phyloP scores from a whole-genome alignment of 2,329 filamentous ascomycete genomes.

The Paecilomyces fulvus region DNA sequence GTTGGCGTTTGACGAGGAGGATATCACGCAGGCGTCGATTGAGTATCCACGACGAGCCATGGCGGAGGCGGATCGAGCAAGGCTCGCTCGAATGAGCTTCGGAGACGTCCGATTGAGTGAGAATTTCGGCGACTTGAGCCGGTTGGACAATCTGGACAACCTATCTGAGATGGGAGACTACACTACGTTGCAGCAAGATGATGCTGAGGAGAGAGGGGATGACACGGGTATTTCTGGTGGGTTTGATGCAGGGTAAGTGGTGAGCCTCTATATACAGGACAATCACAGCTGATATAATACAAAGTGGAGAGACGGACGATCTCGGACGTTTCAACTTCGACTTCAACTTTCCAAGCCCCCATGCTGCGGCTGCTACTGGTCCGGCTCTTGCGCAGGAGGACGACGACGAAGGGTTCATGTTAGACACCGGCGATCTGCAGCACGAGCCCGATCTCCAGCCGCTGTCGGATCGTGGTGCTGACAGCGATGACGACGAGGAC shows the following conservation, averaged over 20 bases:
- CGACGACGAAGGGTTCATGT: slow-evolving; percentile 28
- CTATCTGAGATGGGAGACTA: slow-evolving; percentile 26
- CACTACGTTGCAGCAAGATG: slow-evolving; percentile 26
- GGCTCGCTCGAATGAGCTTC: slow-evolving; percentile 36
- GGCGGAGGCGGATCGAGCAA: slow-evolving; percentile 27
- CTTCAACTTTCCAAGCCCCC: slow-evolving; percentile 33
- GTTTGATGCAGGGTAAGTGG: slow-evolving; percentile 30
- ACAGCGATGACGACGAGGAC: slow-evolving; percentile 9
- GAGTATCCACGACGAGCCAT: slow-evolving; percentile 37
- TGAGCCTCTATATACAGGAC: slow-evolving; percentile 2
- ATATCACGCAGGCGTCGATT: slow-evolving; percentile 33
- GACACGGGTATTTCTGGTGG: slow-evolving; percentile 29
- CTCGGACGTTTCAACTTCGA: slow-evolving; percentile 34
- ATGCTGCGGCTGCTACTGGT: slow-evolving; percentile 17
- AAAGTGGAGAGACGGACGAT: slow-evolving; percentile 37
- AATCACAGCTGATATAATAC: slow-evolving; percentile 9
- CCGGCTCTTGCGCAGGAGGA: slow-evolving; percentile 23
- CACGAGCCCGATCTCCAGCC: slow-evolving; percentile 16
- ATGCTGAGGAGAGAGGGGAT: slow-evolving; percentile 28
- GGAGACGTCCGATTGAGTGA: slow-evolving; percentile 40
- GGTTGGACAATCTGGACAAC: slow-evolving; percentile 31
- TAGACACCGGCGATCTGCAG: slow-evolving; percentile 20
- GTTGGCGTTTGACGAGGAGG: slow-evolving; percentile 38
- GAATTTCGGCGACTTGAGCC: slow-evolving; percentile 41
- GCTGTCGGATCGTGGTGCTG: slow-evolving; percentile 4